Evolutionary conservation across 768 basidiomycete species (phyloP).

Genomic region (Lactarius vividus): DNA sequence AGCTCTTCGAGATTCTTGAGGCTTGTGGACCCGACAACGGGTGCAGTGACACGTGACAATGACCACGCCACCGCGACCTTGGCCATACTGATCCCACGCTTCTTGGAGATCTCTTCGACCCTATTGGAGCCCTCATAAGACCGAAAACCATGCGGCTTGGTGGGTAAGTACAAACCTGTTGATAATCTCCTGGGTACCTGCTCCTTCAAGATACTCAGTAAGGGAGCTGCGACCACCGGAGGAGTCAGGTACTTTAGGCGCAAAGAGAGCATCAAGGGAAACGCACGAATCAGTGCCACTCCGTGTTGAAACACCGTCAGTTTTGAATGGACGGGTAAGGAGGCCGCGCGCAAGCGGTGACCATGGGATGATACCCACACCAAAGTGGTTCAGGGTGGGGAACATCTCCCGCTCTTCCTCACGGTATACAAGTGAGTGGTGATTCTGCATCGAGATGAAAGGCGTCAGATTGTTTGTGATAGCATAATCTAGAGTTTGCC

Average conservation of each 20-base stretch:
- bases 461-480: conserved; percentile 22
- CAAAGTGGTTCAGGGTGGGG: conserved; percentile 31
- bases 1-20: conserved; percentile 24
- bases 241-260: neutral
- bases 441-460: conserved; percentile 27
- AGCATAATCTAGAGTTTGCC: conserved; percentile 24
- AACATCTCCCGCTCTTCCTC: conserved; percentile 42
- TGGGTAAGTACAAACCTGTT: conserved; percentile 13
- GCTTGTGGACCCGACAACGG: conserved; percentile 22
- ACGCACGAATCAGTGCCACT: conserved; percentile 14
- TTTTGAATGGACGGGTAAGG: conserved; percentile 19
- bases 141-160: too few species aligned
- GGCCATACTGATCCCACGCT: conserved; percentile 41
- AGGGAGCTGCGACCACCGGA: conserved; percentile 4
- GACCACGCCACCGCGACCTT: conserved; percentile 42
- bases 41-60: conserved; percentile 12
- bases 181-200: conserved; percentile 18
- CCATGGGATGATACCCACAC: conserved; percentile 26
- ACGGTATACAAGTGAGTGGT: conserved; percentile 38
- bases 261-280: too few species aligned
- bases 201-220: neutral
- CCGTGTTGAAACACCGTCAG: neutral
- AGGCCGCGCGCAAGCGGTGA: conserved; percentile 25
- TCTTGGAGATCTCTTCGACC: conserved; percentile 41
- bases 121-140: conserved; percentile 25